Evolutionary conservation across 106 monocot species (phyloP).

Genomic region (Allium fistulosum): DNA sequence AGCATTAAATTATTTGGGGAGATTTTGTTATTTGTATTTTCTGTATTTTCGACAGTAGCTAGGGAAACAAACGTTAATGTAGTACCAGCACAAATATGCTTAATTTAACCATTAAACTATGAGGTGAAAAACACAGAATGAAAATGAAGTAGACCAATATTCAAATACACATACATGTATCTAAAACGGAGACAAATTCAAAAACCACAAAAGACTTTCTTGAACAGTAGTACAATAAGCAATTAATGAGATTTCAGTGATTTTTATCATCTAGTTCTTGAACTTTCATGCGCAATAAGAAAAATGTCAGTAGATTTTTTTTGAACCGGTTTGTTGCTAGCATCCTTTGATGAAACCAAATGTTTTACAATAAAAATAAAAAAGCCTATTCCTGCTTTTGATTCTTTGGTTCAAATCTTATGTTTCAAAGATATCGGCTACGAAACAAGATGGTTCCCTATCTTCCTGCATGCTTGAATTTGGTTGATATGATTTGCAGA

Average conservation of each 20-base stretch:
- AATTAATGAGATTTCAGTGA: slow-evolving; percentile 2
- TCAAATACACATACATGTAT: not conserved
- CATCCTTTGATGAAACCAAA: not conserved
- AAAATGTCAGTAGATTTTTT: slow-evolving; percentile 13
- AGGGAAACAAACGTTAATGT: too few species aligned
- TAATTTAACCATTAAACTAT: too few species aligned
- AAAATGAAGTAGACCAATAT: too few species aligned
- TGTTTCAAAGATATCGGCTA: not conserved
- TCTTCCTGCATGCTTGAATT: slow-evolving; percentile 3
- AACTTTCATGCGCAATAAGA: slow-evolving; percentile 12
- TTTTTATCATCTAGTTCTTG: slow-evolving; percentile 14
- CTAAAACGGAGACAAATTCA: not conserved
- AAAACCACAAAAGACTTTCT: not conserved
- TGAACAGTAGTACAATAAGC: not conserved
- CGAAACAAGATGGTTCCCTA: slow-evolving; percentile 7
- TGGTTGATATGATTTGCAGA: too few species aligned
- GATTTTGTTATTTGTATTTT: too few species aligned
- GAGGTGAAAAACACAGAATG: too few species aligned
- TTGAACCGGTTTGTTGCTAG: slow-evolving; percentile 28
- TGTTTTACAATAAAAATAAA: not conserved
- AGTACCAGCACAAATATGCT: too few species aligned
- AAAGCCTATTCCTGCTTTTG: not conserved
- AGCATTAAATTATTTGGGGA: too few species aligned
- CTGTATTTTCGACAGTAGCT: too few species aligned
- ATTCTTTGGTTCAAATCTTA: not conserved